phyloP scores from a whole-genome alignment of 2,329 filamentous ascomycete species.

The Elsinoe batatas region DNA sequence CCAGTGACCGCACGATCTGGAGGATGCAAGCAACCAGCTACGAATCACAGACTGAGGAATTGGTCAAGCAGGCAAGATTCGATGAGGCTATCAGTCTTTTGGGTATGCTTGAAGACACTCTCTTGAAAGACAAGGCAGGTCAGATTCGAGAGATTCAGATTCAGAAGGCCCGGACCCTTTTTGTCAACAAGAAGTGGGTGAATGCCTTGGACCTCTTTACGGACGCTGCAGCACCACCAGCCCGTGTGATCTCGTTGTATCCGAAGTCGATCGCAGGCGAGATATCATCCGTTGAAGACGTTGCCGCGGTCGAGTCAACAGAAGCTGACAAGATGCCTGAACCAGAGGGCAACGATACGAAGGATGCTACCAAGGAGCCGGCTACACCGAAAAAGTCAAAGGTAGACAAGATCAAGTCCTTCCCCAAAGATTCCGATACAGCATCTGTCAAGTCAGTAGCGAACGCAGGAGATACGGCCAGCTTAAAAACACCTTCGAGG shows the following conservation, averaged over 20 bases:
- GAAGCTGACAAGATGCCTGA: constrained; percentile 25
- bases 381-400: constrained; percentile 30
- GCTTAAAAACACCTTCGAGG: constrained; percentile 43
- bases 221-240: constrained; percentile 79
- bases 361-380: constrained; percentile 25
- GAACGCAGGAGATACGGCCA: constrained; percentile 47
- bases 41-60: constrained; percentile 74
- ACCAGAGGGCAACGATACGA: constrained; percentile 14
- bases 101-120: constrained; percentile 81
- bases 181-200: constrained; percentile 71
- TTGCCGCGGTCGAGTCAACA: constrained; percentile 37
- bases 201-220: constrained; percentile 86
- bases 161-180: constrained; percentile 77
- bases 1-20: constrained; percentile 87
- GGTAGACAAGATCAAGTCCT: constrained; percentile 39
- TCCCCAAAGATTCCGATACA: constrained; percentile 38
- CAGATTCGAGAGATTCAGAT: constrained; percentile 81
- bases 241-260: constrained; percentile 76
- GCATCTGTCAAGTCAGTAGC: constrained; percentile 52
- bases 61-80: constrained; percentile 62
- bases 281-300: constrained; percentile 53
- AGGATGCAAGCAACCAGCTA: constrained; percentile 92
- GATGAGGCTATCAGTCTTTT: constrained; percentile 90
- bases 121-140: constrained; percentile 71
- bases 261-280: constrained; percentile 76